A percentile compares a stretch with the other conserved stretches of the same genome.
phyloP scores from a whole-genome alignment of 139 green algal species.

The Micromonas commoda region DNA sequence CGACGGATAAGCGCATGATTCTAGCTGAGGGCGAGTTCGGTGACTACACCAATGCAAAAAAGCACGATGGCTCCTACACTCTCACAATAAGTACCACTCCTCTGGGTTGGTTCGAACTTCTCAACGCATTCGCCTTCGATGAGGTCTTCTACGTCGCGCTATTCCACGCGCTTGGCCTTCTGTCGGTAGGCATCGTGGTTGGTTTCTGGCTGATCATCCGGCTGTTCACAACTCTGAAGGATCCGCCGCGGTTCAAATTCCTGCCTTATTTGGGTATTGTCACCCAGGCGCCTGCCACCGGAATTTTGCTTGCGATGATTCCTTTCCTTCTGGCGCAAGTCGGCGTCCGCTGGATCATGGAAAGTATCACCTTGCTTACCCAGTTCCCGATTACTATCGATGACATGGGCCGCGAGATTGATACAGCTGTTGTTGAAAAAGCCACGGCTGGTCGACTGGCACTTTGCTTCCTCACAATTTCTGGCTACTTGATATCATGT shows the following conservation, averaged over 20 bases:
- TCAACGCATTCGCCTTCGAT: constrained; percentile 24
- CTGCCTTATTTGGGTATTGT: constrained; percentile 18
- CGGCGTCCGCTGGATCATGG: not conserved
- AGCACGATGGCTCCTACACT: constrained; percentile 23
- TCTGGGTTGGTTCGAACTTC: constrained; percentile 24
- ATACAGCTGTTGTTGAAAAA: not conserved
- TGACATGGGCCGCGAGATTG: not conserved
- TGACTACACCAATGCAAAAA: constrained; percentile 26
- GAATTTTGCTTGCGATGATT: constrained; percentile 16
- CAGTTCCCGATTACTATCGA: constrained; percentile 19
- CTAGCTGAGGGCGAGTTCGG: not conserved
- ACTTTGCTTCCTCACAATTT: constrained; percentile 2
- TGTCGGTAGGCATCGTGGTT: constrained; percentile 12
- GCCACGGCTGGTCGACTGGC: constrained; percentile 16
- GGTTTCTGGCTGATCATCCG: constrained; percentile 21
- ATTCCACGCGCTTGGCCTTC: constrained; percentile 7
- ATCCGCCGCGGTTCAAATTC: constrained; percentile 25
- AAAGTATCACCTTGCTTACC: not conserved
- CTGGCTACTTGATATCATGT: constrained; percentile 9
- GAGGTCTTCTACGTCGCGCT: constrained; percentile 24
- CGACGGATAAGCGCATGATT: constrained; percentile 18
- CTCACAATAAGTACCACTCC: constrained; percentile 1
- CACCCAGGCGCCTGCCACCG: not conserved
- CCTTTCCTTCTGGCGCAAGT: constrained; percentile 11
- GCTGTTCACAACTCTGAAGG: constrained; percentile 21